Evolutionary conservation across 768 basidiomycete species (phyloP).

Genomic region (Cubamyces sp.): DNA sequence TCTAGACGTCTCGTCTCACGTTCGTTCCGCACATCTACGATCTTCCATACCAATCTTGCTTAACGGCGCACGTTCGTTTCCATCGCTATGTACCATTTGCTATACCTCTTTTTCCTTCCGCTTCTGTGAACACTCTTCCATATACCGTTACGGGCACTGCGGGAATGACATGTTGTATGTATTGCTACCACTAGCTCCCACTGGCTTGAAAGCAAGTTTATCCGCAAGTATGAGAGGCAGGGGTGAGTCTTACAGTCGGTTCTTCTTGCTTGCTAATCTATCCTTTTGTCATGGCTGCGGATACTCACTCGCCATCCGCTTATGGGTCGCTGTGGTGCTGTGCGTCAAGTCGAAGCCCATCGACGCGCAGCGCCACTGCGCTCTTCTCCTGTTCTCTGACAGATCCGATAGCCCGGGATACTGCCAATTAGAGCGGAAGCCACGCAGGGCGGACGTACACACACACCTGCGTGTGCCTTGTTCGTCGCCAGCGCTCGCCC

Average conservation of each 20-base stretch:
- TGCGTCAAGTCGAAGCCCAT: not conserved
- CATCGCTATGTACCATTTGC: constrained; percentile 1
- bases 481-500: not conserved
- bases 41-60: too few relatives aligned
- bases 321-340: too few relatives aligned
- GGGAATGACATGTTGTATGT: constrained; percentile 19
- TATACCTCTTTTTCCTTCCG: not conserved
- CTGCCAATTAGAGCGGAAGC: not conserved
- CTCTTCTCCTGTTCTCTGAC: not conserved
- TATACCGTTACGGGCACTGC: not conserved
- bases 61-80: too few relatives aligned
- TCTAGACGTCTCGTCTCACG: too few relatives aligned
- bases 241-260: not conserved
- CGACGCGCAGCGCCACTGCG: constrained; percentile 1
- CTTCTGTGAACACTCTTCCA: not conserved
- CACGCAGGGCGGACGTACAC: too few relatives aligned
- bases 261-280: too few relatives aligned
- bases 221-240: not conserved
- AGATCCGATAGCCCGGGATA: not conserved
- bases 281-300: too few relatives aligned
- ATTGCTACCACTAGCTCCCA: constrained; percentile 4
- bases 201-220: not conserved
- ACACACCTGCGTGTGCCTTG: not conserved
- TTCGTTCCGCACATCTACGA: not conserved
- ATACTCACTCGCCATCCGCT: too few relatives aligned